phyloP scores from a whole-genome alignment of 1,284 basidiomycete genomes.

The Somion occarium region DNA sequence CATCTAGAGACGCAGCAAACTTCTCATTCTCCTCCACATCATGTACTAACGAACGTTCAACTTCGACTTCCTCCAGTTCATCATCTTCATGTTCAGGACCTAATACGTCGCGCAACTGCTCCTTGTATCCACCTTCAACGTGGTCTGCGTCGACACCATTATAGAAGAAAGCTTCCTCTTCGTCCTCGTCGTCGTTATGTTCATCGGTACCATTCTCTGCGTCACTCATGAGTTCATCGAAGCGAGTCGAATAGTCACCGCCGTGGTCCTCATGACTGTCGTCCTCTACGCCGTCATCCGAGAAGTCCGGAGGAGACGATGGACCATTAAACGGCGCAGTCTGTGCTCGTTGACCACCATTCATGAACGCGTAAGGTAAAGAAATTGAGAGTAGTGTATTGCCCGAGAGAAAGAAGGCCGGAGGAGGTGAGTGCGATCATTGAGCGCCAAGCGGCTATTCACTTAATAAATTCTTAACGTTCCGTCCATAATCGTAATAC shows the following conservation, averaged over 20 bases:
- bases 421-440: background rate
- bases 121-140: conserved; percentile 42
- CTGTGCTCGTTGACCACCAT: background rate
- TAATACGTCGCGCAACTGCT: conserved; percentile 71
- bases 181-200: conserved; percentile 44
- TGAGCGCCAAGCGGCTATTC: too few species aligned
- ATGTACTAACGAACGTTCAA: conserved; percentile 32
- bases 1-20: conserved; percentile 26
- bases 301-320: conserved; percentile 23
- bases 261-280: conserved; percentile 28
- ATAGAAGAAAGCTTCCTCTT: conserved; percentile 68
- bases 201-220: conserved; percentile 32
- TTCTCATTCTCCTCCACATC: conserved; percentile 33
- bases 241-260: conserved; percentile 65
- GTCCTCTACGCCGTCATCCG: conserved; percentile 30
- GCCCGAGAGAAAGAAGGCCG: background rate
- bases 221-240: conserved; percentile 66
- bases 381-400: background rate
- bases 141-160: conserved; percentile 58
- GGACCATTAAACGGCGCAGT: background rate
- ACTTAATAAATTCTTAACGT: too few species aligned
- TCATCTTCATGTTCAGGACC: conserved; percentile 53
- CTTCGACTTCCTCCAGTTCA: conserved; percentile 40
- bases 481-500: too few species aligned
- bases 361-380: background rate